Evolutionary conservation across 1,284 basidiomycete genomes (phyloP).

Genomic region (Meripilus lineatus): DNA sequence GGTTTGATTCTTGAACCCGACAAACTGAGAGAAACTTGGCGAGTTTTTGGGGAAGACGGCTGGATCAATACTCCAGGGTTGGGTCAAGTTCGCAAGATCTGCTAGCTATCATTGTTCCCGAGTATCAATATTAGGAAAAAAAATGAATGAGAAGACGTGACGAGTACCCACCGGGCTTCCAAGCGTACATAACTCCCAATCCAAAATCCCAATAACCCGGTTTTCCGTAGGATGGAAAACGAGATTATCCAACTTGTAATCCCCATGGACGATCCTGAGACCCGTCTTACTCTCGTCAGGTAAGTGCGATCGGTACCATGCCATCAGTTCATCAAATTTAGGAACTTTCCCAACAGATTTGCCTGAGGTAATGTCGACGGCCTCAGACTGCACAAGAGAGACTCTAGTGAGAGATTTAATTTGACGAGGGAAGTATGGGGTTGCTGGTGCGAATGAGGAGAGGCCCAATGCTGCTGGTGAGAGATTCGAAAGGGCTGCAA

Average conservation of each 20-base stretch:
- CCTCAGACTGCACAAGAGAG: constrained; percentile 69
- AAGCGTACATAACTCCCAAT: constrained; percentile 95
- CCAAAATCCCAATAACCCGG: constrained; percentile 88
- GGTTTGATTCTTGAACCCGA: constrained; percentile 61
- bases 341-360: constrained; percentile 66
- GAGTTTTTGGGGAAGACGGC: constrained; percentile 10
- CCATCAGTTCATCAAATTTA: constrained; percentile 64
- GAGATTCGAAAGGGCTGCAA: constrained; percentile 74
- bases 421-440: constrained; percentile 88
- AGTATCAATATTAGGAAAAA: not conserved
- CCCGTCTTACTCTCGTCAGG: constrained; percentile 73
- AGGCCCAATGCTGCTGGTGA: constrained; percentile 69
- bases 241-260: constrained; percentile 96
- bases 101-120: constrained; percentile 54
- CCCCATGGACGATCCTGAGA: constrained; percentile 86
- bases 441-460: constrained; percentile 72
- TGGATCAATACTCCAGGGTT: constrained; percentile 72
- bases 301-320: constrained; percentile 73
- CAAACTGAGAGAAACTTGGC: constrained; percentile 14
- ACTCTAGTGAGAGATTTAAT: constrained; percentile 82
- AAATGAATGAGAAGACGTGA: not conserved
- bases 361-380: constrained; percentile 71
- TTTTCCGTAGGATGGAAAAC: constrained; percentile 93
- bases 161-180: constrained; percentile 62
- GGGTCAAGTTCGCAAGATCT: constrained; percentile 88